A percentile compares a stretch with the other conserved stretches of the same genome.
phyloP scores from a whole-genome alignment of 768 basidiomycete species.

The Lactarius trivialis region DNA sequence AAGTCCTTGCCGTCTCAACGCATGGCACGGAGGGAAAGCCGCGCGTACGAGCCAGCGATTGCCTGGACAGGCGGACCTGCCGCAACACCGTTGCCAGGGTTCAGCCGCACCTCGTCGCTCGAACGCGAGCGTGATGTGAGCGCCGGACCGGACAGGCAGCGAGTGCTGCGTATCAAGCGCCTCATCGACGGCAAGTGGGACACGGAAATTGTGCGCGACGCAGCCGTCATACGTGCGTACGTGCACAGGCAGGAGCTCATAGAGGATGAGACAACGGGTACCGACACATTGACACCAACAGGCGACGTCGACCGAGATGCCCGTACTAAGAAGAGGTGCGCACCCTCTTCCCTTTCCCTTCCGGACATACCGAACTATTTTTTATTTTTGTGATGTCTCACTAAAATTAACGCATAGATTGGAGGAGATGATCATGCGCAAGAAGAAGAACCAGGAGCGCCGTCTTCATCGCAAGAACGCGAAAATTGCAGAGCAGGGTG shows the following conservation, averaged over 20 bases:
- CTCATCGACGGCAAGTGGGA: slow-evolving; percentile 75
- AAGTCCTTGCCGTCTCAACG: slow-evolving; percentile 26
- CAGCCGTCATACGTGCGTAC: slow-evolving; percentile 87
- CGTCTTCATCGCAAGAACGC: slow-evolving; percentile 93
- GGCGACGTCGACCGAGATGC: slow-evolving; percentile 91
- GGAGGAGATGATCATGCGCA: slow-evolving; percentile 86
- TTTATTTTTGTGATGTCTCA: neutral
- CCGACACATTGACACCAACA: slow-evolving; percentile 83
- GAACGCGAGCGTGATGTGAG: slow-evolving; percentile 64
- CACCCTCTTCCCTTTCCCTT: no score
- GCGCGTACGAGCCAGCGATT: slow-evolving; percentile 33
- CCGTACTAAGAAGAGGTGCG: slow-evolving; percentile 78
- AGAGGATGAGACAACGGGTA: slow-evolving; percentile 83
- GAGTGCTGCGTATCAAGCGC: slow-evolving; percentile 79
- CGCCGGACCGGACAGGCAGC: slow-evolving; percentile 63
- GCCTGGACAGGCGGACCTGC: slow-evolving; percentile 33
- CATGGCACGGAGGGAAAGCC: slow-evolving; percentile 31
- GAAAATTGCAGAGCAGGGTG: slow-evolving; percentile 87
- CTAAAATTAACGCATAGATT: slow-evolving; percentile 45
- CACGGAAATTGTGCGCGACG: slow-evolving; percentile 88
- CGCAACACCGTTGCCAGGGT: slow-evolving; percentile 46
- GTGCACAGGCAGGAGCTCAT: slow-evolving; percentile 71
- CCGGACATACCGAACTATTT: no score
- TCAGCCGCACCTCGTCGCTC: slow-evolving; percentile 68
- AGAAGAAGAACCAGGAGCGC: slow-evolving; percentile 97